These are phyloP conservation scores for Tetrapisispora phaffii DNA, from an alignment of 805 yeast species.

Conservation along the genomic window DNA sequence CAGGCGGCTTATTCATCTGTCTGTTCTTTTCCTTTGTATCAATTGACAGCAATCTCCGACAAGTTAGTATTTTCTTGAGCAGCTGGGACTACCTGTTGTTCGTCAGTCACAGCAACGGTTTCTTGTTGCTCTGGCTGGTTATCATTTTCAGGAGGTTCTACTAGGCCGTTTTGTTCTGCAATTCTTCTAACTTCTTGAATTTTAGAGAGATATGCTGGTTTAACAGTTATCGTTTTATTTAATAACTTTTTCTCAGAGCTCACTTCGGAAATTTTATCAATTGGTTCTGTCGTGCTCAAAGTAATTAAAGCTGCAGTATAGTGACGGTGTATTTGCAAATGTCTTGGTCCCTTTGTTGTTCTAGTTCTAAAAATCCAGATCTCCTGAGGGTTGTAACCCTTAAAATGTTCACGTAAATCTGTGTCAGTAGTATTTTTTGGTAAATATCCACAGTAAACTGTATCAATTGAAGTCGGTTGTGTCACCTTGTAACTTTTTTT, in stretches of 20 bases:
- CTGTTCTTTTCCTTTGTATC: no score
- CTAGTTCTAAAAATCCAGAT: constrained; percentile 39
- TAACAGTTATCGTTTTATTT: constrained; percentile 30
- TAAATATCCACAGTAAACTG: constrained; percentile 37
- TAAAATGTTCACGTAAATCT: constrained; percentile 37
- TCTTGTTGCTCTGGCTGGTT: not conserved
- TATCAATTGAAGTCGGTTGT: constrained; percentile 32
- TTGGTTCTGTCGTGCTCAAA: constrained; percentile 34
- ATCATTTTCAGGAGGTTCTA: not conserved
- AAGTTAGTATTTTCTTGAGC: not conserved
- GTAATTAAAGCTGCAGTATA: constrained; percentile 44
- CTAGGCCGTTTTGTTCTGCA: constrained; percentile 12
- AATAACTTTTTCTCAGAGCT: constrained; percentile 32
- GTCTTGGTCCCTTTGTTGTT: constrained; percentile 15
- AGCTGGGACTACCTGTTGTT: not conserved
- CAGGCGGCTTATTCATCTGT: not conserved
- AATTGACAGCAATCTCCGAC: not conserved
- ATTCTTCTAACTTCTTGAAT: constrained; percentile 37
- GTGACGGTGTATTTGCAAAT: constrained; percentile 24
- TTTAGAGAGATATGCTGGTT: constrained; percentile 35
- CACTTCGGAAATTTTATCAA: constrained; percentile 35
- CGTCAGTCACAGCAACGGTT: not conserved
- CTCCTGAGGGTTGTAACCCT: constrained; percentile 37
- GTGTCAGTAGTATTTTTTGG: constrained; percentile 34
- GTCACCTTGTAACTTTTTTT: not conserved